A percentile compares a stretch with the other conserved stretches of the same genome.
Evolutionary conservation across 108 stramenopile genomes (phyloP).

Genomic region (Stephanodiscus triporus): DNA sequence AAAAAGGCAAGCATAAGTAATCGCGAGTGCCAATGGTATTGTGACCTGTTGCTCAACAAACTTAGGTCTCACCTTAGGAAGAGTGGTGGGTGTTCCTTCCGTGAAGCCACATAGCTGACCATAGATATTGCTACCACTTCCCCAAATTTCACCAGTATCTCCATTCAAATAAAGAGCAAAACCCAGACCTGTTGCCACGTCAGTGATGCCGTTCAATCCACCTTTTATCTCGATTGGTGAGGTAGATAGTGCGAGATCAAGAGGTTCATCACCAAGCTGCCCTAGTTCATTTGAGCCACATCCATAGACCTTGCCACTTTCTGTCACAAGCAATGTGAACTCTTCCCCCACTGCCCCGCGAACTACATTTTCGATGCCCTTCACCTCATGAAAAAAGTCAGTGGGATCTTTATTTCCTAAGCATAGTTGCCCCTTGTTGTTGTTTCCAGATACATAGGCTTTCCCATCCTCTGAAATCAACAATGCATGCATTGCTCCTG

Average conservation of each 20-base stretch:
- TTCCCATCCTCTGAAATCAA: slow-evolving; percentile 36
- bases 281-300: slow-evolving; percentile 62
- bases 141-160: slow-evolving; percentile 10
- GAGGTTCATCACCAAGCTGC: slow-evolving; percentile 49
- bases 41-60: background rate
- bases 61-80: slow-evolving; percentile 2
- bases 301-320: slow-evolving; percentile 48
- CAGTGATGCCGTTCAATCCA: slow-evolving; percentile 3
- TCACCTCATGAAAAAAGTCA: slow-evolving; percentile 18
- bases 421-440: slow-evolving; percentile 45
- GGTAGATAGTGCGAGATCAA: background rate
- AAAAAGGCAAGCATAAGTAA: background rate
- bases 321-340: slow-evolving; percentile 48
- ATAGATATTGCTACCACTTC: slow-evolving; percentile 40
- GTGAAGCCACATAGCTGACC: slow-evolving; percentile 43
- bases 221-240: slow-evolving; percentile 16
- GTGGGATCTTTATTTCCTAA: slow-evolving; percentile 19
- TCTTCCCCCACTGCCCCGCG: slow-evolving; percentile 40
- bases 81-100: background rate
- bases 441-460: slow-evolving; percentile 43
- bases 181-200: slow-evolving; percentile 29
- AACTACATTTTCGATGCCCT: slow-evolving; percentile 17
- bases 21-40: background rate
- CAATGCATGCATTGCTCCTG: slow-evolving; percentile 44
- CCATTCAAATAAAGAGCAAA: slow-evolving; percentile 28